These are phyloP conservation scores for Taxawa tesnikishii DNA, from an alignment of 2,329 filamentous ascomycete genomes.

Conservation along the genomic window DNA sequence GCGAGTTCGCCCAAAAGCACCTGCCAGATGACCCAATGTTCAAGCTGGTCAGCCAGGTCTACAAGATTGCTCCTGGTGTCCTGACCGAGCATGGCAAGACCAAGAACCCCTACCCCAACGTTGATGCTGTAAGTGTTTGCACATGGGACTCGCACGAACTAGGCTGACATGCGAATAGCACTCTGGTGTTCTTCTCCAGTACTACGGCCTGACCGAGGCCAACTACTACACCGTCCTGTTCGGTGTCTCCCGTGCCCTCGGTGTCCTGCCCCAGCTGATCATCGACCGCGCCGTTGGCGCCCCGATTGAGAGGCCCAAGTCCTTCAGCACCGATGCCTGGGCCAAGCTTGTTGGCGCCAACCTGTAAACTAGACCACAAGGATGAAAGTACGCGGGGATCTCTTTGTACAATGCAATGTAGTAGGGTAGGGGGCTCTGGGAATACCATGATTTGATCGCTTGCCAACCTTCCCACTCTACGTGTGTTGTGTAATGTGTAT, in stretches of 20 bases:
- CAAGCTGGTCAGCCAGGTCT: constrained; percentile 99
- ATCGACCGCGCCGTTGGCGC: constrained; percentile 96
- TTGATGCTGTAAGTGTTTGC: constrained; percentile 55
- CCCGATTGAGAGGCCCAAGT: constrained; percentile 98
- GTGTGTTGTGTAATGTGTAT: no score
- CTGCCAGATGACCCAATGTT: constrained; percentile 98
- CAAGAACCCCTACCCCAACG: constrained; percentile 99
- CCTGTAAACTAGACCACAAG: constrained; percentile 55
- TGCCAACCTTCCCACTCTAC: neutral
- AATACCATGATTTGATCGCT: neutral
- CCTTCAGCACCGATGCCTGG: constrained; percentile 95
- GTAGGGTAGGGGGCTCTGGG: neutral
- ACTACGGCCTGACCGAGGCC: constrained; percentile 97
- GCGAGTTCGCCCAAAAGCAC: constrained; percentile 88
- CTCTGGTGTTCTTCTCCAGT: constrained; percentile 97
- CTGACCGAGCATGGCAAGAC: constrained; percentile 99
- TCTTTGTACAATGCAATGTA: no score
- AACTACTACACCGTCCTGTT: constrained; percentile 99
- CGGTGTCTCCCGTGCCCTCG: constrained; percentile 93
- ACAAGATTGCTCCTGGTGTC: constrained; percentile 98
- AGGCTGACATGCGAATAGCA: constrained; percentile 35
- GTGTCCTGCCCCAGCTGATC: constrained; percentile 98
- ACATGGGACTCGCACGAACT: neutral
- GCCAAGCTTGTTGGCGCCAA: constrained; percentile 83
- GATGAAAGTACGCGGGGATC: no score